Evolutionary conservation across 2,329 filamentous ascomycete species (phyloP).

Genomic region (Xylaria sp.): DNA sequence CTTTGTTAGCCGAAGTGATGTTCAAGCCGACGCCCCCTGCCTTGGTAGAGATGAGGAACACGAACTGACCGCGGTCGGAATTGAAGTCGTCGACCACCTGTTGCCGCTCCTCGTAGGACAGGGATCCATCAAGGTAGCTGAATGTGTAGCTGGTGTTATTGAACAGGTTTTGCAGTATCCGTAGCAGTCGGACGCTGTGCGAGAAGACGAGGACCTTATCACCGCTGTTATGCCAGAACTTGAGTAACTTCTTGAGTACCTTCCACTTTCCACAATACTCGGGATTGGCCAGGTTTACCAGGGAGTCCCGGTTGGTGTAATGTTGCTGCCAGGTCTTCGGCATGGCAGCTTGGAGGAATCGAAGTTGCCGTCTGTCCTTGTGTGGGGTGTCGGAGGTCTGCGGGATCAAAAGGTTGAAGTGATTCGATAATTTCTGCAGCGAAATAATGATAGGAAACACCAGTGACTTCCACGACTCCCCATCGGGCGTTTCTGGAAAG

Average conservation of each 20-base stretch:
- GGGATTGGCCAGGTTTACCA: conserved; percentile 79
- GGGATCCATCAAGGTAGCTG: conserved; percentile 84
- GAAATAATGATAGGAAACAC: conserved; percentile 85
- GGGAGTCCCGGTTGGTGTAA: conserved; percentile 74
- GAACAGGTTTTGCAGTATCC: conserved; percentile 84
- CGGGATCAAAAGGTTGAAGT: conserved; percentile 86
- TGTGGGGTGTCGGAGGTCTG: conserved; percentile 62
- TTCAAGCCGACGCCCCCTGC: conserved; percentile 94
- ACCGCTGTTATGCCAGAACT: conserved; percentile 85
- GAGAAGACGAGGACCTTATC: conserved; percentile 97
- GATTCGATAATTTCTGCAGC: conserved; percentile 87
- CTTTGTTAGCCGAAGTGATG: conserved; percentile 97
- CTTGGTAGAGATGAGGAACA: conserved; percentile 93
- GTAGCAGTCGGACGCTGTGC: conserved; percentile 83
- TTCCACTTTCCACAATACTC: conserved; percentile 98
- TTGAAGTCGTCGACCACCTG: conserved; percentile 90
- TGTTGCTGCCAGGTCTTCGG: conserved; percentile 76
- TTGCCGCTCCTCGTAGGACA: conserved; percentile 82
- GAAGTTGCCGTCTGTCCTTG: conserved; percentile 77
- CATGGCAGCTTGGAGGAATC: conserved; percentile 72
- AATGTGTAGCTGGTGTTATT: conserved; percentile 87
- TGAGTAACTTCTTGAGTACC: conserved; percentile 80
- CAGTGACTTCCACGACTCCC: conserved; percentile 70
- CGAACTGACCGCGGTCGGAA: conserved; percentile 81
- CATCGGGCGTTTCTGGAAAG: conserved; percentile 59